Percentiles rank a stretch among this genome's conserved stretches.
phyloP scores from a whole-genome alignment of 495 filamentous ascomycete genomes.

The Choiromyces venosus region DNA sequence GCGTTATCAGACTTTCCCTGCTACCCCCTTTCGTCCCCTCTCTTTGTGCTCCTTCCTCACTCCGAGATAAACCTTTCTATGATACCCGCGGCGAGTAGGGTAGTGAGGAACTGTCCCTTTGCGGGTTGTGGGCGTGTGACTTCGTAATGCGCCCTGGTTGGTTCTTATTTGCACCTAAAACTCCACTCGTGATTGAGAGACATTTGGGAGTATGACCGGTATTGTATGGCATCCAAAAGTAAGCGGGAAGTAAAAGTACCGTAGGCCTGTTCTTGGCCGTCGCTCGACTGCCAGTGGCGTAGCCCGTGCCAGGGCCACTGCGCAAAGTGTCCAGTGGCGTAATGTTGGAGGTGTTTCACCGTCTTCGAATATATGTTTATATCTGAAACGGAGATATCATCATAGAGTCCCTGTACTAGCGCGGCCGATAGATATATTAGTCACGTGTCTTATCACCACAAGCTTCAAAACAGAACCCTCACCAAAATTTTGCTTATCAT shows the following conservation, averaged over 20 bases:
- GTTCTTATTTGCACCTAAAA: background rate
- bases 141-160: background rate
- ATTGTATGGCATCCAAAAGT: background rate
- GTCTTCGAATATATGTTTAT: background rate
- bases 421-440: too few species aligned
- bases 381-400: background rate
- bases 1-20: background rate
- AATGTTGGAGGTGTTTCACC: background rate
- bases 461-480: too few species aligned
- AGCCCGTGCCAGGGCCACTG: background rate
- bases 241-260: background rate
- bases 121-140: background rate
- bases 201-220: background rate
- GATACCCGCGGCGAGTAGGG: background rate
- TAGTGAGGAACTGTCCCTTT: background rate
- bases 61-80: background rate
- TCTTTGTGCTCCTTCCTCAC: background rate
- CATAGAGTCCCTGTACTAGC: background rate
- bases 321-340: background rate
- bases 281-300: background rate
- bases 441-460: too few species aligned
- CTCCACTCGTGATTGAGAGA: background rate
- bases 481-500: too few species aligned
- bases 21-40: background rate
- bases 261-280: background rate